Base-by-base conservation (phyloP, 2,329 filamentous ascomycete genomes). In the Capronia epimyces region DNA sequence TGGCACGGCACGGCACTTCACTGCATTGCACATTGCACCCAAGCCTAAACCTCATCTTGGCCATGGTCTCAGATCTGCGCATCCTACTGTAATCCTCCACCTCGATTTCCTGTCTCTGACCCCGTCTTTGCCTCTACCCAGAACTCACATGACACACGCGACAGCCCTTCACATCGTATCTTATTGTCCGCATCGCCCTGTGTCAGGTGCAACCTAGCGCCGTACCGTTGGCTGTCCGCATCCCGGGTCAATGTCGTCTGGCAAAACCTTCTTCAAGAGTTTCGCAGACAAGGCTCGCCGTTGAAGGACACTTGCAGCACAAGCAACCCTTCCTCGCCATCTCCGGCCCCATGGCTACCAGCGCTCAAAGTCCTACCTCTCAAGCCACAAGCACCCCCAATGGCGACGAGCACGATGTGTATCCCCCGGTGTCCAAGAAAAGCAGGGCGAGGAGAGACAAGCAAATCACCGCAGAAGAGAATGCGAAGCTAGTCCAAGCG, bases 401-500 rank as follows among this genome's bases (percentile, higher is more conserved):
- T 63, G 69, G 69, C 57, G 66, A 73, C 59, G 68, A 61, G 62
- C 67, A 56, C 63, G 66, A 56, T 66, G 70, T 62, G 64, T 70
- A 47, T 69, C 68, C 62, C 53, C 65, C 60, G 39, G 61, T 50
- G 22, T 69, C 72, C 50, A 93, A 89, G 74, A 93, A 93, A 71
- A 49, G 42, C 37, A 63, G 62, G 45, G 80, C 77, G 49, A 95
- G 94, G 73, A 81, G 78, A 61, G 95, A 94, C 74, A 95, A 94
- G 72, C 75, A 80, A 42, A 74, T 87, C 58, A 90, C 95, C 67
- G 86, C 88, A 16, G 87, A 82, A 63, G 93, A 97, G 70, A 89
- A 90, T 41, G 89, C 89, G 55, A 94, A 95, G 70, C 79, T 96
- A 58, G 80, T 98, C 45, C 86, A 90, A 57, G 89, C 90, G 56